Conservation (phyloP, 768 basidiomycete genomes). For the Krasilnikovozyma curviuscula region DNA sequence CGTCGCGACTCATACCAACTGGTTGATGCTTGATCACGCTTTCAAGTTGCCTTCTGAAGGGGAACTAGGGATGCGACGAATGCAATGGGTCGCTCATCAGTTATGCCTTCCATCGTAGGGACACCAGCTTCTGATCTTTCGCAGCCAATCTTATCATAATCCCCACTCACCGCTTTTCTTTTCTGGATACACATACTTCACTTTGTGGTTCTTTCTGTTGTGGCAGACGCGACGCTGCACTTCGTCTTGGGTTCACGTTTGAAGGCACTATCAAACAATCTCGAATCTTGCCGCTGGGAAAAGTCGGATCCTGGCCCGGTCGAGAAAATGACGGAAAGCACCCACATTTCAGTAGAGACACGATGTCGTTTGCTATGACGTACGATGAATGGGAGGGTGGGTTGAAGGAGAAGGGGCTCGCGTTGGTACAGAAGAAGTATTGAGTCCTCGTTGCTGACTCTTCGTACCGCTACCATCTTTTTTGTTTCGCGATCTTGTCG, state of each 20-base stretch:
- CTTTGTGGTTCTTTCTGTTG: too few species aligned
- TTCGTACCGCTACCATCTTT: not conserved
- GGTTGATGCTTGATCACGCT: constrained; percentile 1
- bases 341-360: not conserved
- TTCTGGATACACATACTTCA: too few species aligned
- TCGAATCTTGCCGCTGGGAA: not conserved
- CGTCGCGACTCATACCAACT: constrained; percentile 8
- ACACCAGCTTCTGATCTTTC: too few species aligned
- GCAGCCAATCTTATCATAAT: too few species aligned
- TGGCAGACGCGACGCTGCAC: too few species aligned
- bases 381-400: constrained; percentile 6
- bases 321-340: not conserved
- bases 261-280: not conserved
- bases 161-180: too few species aligned
- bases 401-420: not conserved
- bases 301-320: not conserved
- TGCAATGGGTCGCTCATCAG: too few species aligned
- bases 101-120: too few species aligned
- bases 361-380: not conserved
- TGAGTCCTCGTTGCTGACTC: too few species aligned
- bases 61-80: constrained; percentile 5
- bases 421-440: not conserved
- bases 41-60: constrained; percentile 7
- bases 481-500: too few species aligned
- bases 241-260: constrained; percentile 4